Conservation (phyloP, 1,284 basidiomycete genomes). For the Inonotus hispidus region DNA sequence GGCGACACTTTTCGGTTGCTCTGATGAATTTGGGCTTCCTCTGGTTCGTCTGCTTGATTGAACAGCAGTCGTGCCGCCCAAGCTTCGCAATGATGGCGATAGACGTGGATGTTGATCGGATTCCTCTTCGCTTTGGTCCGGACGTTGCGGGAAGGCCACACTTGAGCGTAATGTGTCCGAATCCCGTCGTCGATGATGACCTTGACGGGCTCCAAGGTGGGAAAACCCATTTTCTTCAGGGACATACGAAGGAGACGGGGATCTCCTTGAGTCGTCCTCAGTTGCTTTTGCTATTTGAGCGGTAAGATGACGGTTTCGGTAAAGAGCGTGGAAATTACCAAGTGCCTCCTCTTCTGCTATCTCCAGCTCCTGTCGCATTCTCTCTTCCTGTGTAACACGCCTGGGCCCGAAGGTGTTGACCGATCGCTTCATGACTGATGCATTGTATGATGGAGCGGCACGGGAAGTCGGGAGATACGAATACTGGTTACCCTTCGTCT, state of each 20-base stretch:
- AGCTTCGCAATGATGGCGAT: slow-evolving; percentile 20
- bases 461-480: slow-evolving; percentile 1
- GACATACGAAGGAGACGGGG: slow-evolving; percentile 50
- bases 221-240: slow-evolving; percentile 28
- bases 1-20: slow-evolving; percentile 35
- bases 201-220: slow-evolving; percentile 23
- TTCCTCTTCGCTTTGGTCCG: slow-evolving; percentile 11
- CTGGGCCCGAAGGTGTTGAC: slow-evolving; percentile 41
- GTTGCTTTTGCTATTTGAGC: neutral
- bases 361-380: slow-evolving; percentile 42
- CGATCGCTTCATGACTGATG: slow-evolving; percentile 38
- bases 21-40: slow-evolving; percentile 60
- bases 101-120: slow-evolving; percentile 10
- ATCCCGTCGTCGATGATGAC: slow-evolving; percentile 55
- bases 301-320: neutral
- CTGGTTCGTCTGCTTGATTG: slow-evolving; percentile 32
- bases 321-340: slow-evolving; percentile 10
- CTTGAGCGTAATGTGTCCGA: slow-evolving; percentile 64
- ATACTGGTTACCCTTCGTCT: slow-evolving; percentile 1
- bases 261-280: slow-evolving; percentile 35
- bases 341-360: slow-evolving; percentile 28
- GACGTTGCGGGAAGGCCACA: slow-evolving; percentile 22
- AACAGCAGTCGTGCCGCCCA: slow-evolving; percentile 8
- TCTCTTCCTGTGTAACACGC: slow-evolving; percentile 48
- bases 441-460: slow-evolving; percentile 6